Conservation (phyloP, 2,329 filamentous ascomycete genomes). For the Hypoxylon sp. region DNA sequence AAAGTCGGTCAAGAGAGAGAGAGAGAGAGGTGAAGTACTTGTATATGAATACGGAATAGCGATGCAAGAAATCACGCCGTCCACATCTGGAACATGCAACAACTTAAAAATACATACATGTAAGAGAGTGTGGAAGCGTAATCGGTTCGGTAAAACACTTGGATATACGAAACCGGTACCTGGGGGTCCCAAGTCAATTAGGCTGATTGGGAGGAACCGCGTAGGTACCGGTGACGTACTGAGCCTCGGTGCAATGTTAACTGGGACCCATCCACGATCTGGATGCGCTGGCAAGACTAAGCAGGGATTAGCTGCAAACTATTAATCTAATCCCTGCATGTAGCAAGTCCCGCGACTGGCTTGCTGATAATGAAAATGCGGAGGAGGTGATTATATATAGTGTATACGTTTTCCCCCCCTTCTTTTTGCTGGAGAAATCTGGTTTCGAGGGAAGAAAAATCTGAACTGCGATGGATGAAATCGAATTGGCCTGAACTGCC, state of each 20-base stretch:
- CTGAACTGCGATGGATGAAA: background rate
- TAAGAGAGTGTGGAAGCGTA: background rate
- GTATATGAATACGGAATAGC: slow-evolving; percentile 6
- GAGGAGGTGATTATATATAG: slow-evolving; percentile 23
- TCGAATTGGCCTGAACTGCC: background rate
- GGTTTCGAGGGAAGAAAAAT: background rate
- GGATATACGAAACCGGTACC: slow-evolving; percentile 10
- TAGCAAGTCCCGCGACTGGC: slow-evolving; percentile 39
- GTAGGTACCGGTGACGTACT: slow-evolving; percentile 15
- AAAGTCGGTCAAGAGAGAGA: slow-evolving; percentile 42
- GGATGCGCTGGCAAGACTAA: slow-evolving; percentile 42
- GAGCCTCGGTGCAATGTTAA: slow-evolving; percentile 29
- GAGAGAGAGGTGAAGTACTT: background rate
- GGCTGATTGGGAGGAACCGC: background rate
- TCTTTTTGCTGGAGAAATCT: slow-evolving; percentile 15
- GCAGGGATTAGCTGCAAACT: slow-evolving; percentile 45
- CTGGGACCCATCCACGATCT: slow-evolving; percentile 28
- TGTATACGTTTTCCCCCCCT: slow-evolving; percentile 3
- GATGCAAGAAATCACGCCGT: slow-evolving; percentile 16
- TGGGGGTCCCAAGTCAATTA: background rate
- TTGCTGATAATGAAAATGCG: slow-evolving; percentile 39
- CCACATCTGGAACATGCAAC: slow-evolving; percentile 6
- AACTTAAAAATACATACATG: slow-evolving; percentile 1
- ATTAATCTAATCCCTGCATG: slow-evolving; percentile 42
- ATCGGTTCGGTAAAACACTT: background rate